A percentile compares a stretch with the other conserved stretches of the same genome.
These are phyloP conservation scores for Blastomyces percursus DNA, from an alignment of 2,329 filamentous ascomycete genomes.

Conservation along the genomic window DNA sequence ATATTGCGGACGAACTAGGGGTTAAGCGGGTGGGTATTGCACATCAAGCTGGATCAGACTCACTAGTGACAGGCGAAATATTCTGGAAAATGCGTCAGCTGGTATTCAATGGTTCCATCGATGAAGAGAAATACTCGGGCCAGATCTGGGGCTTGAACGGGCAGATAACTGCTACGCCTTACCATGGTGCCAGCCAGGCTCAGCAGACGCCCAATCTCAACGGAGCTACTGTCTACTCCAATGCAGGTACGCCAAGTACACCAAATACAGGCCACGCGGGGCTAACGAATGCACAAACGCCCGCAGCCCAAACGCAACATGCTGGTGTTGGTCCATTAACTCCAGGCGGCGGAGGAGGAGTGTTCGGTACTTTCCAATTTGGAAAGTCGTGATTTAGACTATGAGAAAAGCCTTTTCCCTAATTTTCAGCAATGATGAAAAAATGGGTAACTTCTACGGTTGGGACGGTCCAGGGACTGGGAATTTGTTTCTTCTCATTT, in stretches of 20 bases:
- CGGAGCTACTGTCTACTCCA: constrained; percentile 40
- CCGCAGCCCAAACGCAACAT: constrained; percentile 41
- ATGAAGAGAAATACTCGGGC: constrained; percentile 66
- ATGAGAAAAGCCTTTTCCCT: neutral
- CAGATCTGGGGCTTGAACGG: constrained; percentile 87
- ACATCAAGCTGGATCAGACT: constrained; percentile 90
- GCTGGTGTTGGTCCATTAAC: constrained; percentile 60
- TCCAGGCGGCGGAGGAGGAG: constrained; percentile 61
- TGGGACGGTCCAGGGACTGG: constrained; percentile 6
- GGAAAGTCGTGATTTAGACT: constrained; percentile 9
- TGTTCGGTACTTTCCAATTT: constrained; percentile 58
- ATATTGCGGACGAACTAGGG: constrained; percentile 85
- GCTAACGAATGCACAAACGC: constrained; percentile 36
- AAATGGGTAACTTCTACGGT: constrained; percentile 1
- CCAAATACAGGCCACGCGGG: constrained; percentile 48
- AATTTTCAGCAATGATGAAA: constrained; percentile 9
- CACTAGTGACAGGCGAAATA: constrained; percentile 80
- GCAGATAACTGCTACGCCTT: constrained; percentile 48
- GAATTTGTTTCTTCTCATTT: constrained; percentile 10
- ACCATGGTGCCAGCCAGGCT: constrained; percentile 29
- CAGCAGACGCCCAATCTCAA: constrained; percentile 46
- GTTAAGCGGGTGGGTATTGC: constrained; percentile 78
- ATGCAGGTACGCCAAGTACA: constrained; percentile 53
- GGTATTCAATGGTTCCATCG: constrained; percentile 73
- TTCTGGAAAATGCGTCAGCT: constrained; percentile 89